Evolutionary conservation across 139 green algal genomes (phyloP), one percentile per base, ranked within the genome.

Genomic region (Spirogloea muscicola): DNA sequence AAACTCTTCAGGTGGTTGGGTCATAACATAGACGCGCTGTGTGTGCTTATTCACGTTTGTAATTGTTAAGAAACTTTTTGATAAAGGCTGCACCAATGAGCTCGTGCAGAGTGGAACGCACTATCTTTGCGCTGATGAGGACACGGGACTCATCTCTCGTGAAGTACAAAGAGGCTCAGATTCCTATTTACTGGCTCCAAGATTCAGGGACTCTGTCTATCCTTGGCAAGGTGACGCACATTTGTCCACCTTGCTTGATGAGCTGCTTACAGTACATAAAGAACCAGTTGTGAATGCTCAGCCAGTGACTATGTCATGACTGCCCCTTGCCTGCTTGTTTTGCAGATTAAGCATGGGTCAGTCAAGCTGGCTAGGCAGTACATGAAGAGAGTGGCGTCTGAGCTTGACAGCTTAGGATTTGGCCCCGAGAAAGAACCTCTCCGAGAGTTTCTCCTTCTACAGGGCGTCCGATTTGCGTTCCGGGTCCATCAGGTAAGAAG

Each of bases 401-500:
- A 77, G 58, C 61, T 77, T 5, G 69, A 77, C 59, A 58, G 34
- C 33, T 16, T 76, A 10, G 62, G 48, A 31, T 41, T 38, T 51
- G 63, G 34, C 16, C 37, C 49, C 0, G 60, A 80, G 68, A 77
- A 52, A 2, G 69, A 70, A 39, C 69, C 69, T 3, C 40, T 77
- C 4, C 51, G 69, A 21, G 75, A 83, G 43, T 74, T 74, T 25
- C 76, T 83, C 9, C 63, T 83, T 21, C 46, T 81, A 29, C 43
- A 83, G 57, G 76, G 57, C 43, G 70, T 83, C 27, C 76, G 76
- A 39, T 83, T 83, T 3, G 76, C 76, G 3, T 83, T 83, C 49
- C 51, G 70, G 25, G 40, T 39, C 0, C 58, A 77, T 33, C 61
- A 77, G 58, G 61, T 76, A 65, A 16, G 31, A 65, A 65, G 13